Evolutionary conservation across 495 filamentous ascomycete genomes (phyloP), one percentile per base, ranked within the genome.

Genomic region (Pyrenula aspistea): DNA sequence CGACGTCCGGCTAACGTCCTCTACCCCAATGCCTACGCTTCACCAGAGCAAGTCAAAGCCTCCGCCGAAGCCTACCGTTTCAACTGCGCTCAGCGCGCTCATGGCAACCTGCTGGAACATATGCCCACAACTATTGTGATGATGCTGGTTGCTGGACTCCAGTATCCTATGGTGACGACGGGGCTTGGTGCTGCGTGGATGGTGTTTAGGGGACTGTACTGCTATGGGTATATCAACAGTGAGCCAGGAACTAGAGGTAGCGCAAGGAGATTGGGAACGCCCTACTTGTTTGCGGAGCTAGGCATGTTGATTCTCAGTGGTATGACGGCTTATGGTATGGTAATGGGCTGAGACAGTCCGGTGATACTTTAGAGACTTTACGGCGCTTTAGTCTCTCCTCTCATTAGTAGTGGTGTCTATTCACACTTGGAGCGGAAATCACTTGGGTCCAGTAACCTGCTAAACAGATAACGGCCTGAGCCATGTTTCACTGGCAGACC

Each of bases 21-120:
- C 15, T 89, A 79, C 57, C 87, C 87, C 10, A 82, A 77, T 65
- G 56, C 73, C 63, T 91, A 88, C 63, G 86, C 82, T 24, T 78
- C 70, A 31, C 53, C 76, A 25, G 81, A 75, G 55, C 67, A 73
- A 57, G 71, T 82, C 64, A 78, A 78, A 55, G 69, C 71, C 31
- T 83, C 84, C 62, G 82, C 68, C 61, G 67, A 66, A 55, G 71
- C 73, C 47, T 64, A 77, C 52, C 58, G 71, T 50, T 84, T 84
- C 73, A 84, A 84, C 65, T 82, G 81, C 72, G 83, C 84, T 48
- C 87, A 90, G 67, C 81, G 86, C 55, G 82, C 86, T 2, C 87
- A 91, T 72, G 64, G 69, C 59, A 87, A 88, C 70, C 88, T 79
- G 68, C 73, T 80, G 53, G 87, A 91, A 68, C 85, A 85, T 65